Conservation (phyloP, 2,329 filamentous ascomycete genomes). For the Alternaria ethzedia region DNA sequence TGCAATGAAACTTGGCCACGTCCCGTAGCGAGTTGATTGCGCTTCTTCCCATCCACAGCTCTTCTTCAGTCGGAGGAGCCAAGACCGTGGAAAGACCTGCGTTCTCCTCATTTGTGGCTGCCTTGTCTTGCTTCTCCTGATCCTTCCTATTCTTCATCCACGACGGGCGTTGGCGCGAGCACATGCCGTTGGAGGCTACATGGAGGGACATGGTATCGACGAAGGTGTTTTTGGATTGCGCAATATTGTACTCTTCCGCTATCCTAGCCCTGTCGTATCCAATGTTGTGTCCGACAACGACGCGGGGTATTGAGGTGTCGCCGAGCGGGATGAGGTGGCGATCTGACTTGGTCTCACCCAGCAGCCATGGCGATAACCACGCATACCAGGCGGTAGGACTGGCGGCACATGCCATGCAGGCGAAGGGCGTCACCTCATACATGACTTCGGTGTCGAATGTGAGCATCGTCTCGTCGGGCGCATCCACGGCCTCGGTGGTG, state of each 20-base stretch:
- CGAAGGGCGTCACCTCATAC: conserved; percentile 91
- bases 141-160: conserved; percentile 98
- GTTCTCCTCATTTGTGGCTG: conserved; percentile 73
- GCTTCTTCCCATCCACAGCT: conserved; percentile 93
- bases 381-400: conserved; percentile 93
- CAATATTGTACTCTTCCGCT: conserved; percentile 84
- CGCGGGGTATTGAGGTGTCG: conserved; percentile 71
- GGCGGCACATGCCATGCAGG: conserved; percentile 95
- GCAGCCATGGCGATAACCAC: conserved; percentile 94
- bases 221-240: conserved; percentile 84
- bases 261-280: conserved; percentile 92
- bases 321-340: conserved; percentile 88
- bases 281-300: conserved; percentile 93
- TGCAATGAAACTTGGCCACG: conserved; percentile 94
- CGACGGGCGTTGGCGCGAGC: conserved; percentile 90
- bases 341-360: conserved; percentile 79
- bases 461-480: conserved; percentile 80
- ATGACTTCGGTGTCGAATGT: conserved; percentile 97
- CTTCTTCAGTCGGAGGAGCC: conserved; percentile 66
- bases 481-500: conserved; percentile 71
- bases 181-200: conserved; percentile 98
- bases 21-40: conserved; percentile 94
- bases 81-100: conserved; percentile 33
- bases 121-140: conserved; percentile 79
- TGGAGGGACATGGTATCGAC: conserved; percentile 98